Evolutionary conservation across 2,329 filamentous ascomycete genomes (phyloP), one percentile per base, ranked within the genome.

Genomic region (Cadophora luteo-olivacea): DNA sequence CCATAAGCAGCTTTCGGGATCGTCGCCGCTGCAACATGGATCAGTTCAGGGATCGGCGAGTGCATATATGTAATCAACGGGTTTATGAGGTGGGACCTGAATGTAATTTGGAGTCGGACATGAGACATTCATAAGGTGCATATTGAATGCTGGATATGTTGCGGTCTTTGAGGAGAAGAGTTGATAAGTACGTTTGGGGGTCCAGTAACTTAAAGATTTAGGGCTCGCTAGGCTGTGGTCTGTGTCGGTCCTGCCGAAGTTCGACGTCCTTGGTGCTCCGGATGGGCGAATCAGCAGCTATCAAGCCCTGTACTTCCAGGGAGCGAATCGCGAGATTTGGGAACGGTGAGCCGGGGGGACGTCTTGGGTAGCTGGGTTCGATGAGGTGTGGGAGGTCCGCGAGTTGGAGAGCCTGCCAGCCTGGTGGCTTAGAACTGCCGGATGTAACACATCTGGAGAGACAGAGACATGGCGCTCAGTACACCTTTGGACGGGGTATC

Each of bases 221-320:
- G 55, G 25, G 24, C 36, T 68, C 65, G 49, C 68, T 72, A 66
- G 68, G 48, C 36, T 38, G 38, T 68, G 38, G 48, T 63, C 64
- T 68, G 63, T 68, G 61, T 74, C 71, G 72, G 72, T 67, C 51
- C 64, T 64, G 57, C 72, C 72, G 72, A 73, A 57, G 65, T 57
- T 65, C 32, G 49, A 66, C 32, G 45, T 67, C 66, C 66, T 64
- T 67, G 65, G 16, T 66, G 61, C 41, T 52, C 57, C 25, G 29
- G 8, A 48, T 24, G 38, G 22, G 19, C 64, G 64, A 65, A 61
- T 63, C 51, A 63, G 61, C 51, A 57, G n/a, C 33, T 32, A 9
- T 29, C 14, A 64, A 45, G 65, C 67, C 66, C 64, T 67, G 55
- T 57, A 64, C 33, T 25, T 41, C 22, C n/a, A 25, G 12, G 33